phyloP scores from a whole-genome alignment of 768 basidiomycete genomes.

The Scleroderma bovista region DNA sequence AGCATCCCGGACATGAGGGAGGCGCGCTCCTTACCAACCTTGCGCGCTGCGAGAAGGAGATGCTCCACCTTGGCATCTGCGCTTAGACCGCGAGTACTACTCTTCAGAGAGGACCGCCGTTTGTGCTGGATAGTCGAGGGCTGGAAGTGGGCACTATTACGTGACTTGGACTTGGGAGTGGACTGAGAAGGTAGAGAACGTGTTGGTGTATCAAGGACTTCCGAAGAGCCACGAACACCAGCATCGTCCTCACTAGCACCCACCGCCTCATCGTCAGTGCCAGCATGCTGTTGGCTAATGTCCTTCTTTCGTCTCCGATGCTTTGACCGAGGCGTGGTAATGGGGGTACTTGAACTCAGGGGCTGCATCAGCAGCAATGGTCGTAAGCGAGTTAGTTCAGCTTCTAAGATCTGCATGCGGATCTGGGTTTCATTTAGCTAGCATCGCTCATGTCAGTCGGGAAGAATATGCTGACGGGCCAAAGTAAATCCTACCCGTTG shows the following conservation, averaged over 20 bases:
- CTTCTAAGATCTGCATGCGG: constrained; percentile 52
- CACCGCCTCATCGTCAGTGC: constrained; percentile 22
- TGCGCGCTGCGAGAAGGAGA: constrained; percentile 65
- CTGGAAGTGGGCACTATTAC: constrained; percentile 9
- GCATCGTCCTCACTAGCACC: constrained; percentile 22
- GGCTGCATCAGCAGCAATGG: constrained; percentile 68
- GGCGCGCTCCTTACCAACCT: constrained; percentile 57
- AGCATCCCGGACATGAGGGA: constrained; percentile 49
- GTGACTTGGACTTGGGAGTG: constrained; percentile 19
- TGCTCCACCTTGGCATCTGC: constrained; percentile 71
- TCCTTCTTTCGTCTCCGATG: constrained; percentile 26
- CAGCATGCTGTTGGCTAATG: background rate
- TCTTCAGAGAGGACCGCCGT: constrained; percentile 24
- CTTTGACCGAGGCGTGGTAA: constrained; percentile 19
- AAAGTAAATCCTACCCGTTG: constrained; percentile 44
- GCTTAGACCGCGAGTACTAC: constrained; percentile 29
- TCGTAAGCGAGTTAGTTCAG: constrained; percentile 58
- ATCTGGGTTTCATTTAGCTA: constrained; percentile 57
- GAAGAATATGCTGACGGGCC: background rate
- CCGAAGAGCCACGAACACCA: constrained; percentile 7
- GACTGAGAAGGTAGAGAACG: constrained; percentile 9
- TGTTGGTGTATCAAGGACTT: constrained; percentile 14
- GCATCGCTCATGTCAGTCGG: constrained; percentile 6
- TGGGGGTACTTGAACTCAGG: constrained; percentile 21
- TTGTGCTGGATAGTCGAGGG: constrained; percentile 10